Base-by-base conservation (phyloP, 371 early-diverging fungal genomes). In the Apophysomyces ossiformis region DNA sequence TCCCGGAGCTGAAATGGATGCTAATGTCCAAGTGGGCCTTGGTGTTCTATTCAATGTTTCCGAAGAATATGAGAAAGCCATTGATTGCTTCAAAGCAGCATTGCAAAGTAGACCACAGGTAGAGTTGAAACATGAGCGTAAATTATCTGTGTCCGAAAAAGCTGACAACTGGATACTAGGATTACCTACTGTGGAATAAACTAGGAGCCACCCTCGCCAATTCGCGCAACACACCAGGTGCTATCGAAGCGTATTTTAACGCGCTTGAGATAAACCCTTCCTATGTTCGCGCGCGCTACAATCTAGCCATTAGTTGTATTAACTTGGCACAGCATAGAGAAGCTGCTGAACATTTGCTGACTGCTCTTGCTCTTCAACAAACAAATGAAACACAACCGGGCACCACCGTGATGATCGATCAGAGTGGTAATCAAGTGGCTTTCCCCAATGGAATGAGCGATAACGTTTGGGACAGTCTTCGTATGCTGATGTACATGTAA, bases 151-250 rank as follows among this genome's bases (percentile, higher is more conserved):
- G 32, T 26, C 32, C 2, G 32, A 26, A 26, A 26, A 26, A 26
- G 3, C 13, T 61, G 67, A 47, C 47, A 50, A 50, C 5, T 7
- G 18, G 16, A 38, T 5, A 63, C 15, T 67, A 85, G 77, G 97
- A 98, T 72, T 96, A 96, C 77, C 81, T 94, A 71, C 84, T 97
- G 54, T 99, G 96, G 96, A 97, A 97, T 85, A 93, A 92, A 69
- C 86, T 97, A 38, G 99, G 98, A 16, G 99, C 99, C 0, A 99
- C 98, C 0, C 83, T 95, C 43, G 98, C 98, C 37, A 98, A 98
- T 71, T 87, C 92, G 4, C 84, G 87, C 15, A 82, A 91, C 54
- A 87, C 90, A 15, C 62, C 78, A 16, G 82, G 88, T 18, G 97
- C 98, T 9, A 91, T 97, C 12, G 95, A 95, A 18, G 96, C 97